Conservation (phyloP, 345 rosid species). For the Eucalyptus cloeziana region DNA sequence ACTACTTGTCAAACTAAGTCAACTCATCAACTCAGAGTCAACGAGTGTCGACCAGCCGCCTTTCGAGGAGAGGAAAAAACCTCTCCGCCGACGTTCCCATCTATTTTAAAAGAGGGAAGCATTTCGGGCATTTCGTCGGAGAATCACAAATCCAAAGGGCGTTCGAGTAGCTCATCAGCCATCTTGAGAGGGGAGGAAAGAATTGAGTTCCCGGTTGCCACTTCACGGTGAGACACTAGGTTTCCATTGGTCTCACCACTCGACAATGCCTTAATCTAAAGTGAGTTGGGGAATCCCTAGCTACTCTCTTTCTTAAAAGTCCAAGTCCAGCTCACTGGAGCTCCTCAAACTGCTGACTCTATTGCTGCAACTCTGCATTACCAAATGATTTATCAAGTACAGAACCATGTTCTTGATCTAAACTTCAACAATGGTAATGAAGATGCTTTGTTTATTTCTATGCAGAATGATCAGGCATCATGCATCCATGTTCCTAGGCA, state of each 20-base stretch:
- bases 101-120: neutral
- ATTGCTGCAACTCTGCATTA: too few relatives aligned
- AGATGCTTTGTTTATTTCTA: too few relatives aligned
- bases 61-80: neutral
- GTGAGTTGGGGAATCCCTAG: neutral
- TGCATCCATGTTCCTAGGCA: too few relatives aligned
- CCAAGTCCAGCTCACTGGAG: too few relatives aligned
- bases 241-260: neutral
- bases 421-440: too few relatives aligned
- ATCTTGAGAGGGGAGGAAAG: neutral
- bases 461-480: too few relatives aligned
- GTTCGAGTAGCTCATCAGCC: neutral
- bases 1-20: neutral
- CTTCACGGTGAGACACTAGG: neutral
- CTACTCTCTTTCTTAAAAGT: too few relatives aligned
- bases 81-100: neutral
- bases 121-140: neutral
- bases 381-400: too few relatives aligned
- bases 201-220: neutral
- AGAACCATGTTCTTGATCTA: too few relatives aligned
- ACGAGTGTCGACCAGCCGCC: neutral
- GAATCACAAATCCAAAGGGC: neutral
- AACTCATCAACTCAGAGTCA: neutral
- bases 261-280: fast-evolving
- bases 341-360: too few relatives aligned